Percentiles rank a stretch among this genome's conserved stretches.
Evolutionary conservation across 202 grass and related monocot genomes (phyloP).

Genomic region (Zizania palustris): DNA sequence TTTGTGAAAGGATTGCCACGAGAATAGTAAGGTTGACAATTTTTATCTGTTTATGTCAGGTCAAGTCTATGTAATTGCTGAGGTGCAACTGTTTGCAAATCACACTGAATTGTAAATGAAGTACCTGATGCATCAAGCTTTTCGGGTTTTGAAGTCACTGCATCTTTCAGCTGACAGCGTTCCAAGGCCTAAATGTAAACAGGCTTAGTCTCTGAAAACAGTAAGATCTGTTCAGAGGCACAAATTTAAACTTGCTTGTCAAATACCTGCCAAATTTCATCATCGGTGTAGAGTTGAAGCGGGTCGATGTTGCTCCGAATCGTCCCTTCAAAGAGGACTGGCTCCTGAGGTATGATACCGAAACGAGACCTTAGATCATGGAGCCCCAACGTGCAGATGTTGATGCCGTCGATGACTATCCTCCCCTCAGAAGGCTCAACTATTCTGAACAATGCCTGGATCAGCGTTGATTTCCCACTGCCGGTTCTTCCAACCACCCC

Average conservation of each 20-base stretch:
- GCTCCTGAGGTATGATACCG: conserved; percentile 95
- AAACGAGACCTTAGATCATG: conserved; percentile 96
- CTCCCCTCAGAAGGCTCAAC: conserved; percentile 87
- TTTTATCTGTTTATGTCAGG: background rate
- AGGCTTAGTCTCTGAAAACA: conserved; percentile 30
- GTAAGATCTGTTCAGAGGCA: background rate
- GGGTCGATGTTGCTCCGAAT: conserved; percentile 93
- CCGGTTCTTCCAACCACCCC: conserved; percentile 90
- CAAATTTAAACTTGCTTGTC: background rate
- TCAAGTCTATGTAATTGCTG: background rate
- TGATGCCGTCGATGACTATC: conserved; percentile 78
- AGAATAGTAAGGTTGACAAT: background rate
- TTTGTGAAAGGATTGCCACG: background rate
- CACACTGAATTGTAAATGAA: conserved; percentile 14
- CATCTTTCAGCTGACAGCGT: conserved; percentile 91
- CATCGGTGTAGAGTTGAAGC: conserved; percentile 82
- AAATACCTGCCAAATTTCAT: conserved; percentile 98
- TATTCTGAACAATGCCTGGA: conserved; percentile 95
- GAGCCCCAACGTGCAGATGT: conserved; percentile 92
- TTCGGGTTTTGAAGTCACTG: conserved; percentile 80
- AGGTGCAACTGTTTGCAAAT: background rate
- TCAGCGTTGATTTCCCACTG: conserved; percentile 95
- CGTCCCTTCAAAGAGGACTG: conserved; percentile 94
- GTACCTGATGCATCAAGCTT: conserved; percentile 95
- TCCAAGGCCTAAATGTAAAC: conserved; percentile 71